Percentiles rank a stretch among this genome's conserved stretches.
Conservation (phyloP, 2,329 filamentous ascomycete species). For the Neocatenulostroma microsporum region DNA sequence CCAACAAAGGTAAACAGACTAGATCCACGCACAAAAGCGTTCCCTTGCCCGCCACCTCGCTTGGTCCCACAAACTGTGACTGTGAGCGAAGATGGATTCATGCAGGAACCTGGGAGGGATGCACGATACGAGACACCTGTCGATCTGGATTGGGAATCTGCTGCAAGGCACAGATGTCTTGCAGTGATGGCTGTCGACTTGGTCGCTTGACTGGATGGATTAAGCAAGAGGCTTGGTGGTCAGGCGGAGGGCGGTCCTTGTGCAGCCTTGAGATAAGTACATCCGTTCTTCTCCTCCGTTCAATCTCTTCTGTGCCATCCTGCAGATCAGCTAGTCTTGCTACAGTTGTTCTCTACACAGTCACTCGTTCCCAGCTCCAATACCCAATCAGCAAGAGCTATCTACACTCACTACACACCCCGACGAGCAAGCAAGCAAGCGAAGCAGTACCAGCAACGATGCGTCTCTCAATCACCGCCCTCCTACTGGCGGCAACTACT, state of each 20-base stretch:
- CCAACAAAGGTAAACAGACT: conserved; percentile 7
- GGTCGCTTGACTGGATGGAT: too few species aligned
- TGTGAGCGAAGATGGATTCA: too few species aligned
- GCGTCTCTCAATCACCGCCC: conserved; percentile 10
- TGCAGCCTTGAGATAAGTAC: conserved; percentile 4
- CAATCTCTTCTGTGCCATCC: background rate
- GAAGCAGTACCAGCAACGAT: conserved; percentile 9
- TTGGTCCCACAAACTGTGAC: background rate
- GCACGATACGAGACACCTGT: too few species aligned
- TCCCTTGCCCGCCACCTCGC: conserved; percentile 5
- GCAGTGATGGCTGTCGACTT: too few species aligned
- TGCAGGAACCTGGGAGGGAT: background rate
- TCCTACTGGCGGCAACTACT: conserved; percentile 11
- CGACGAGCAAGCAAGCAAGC: background rate
- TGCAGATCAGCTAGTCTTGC: background rate
- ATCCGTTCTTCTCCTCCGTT: background rate
- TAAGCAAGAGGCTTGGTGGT: too few species aligned
- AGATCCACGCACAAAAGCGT: conserved; percentile 3
- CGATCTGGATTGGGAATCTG: too few species aligned
- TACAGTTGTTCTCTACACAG: conserved; percentile 3
- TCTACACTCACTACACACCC: conserved; percentile 13
- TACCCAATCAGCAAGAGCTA: background rate
- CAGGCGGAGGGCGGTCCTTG: background rate
- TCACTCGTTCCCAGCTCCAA: conserved; percentile 1
- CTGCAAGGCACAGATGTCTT: conserved; percentile 1